Conservation (phyloP, 345 rosid species). For the Citrus unshiu region DNA sequence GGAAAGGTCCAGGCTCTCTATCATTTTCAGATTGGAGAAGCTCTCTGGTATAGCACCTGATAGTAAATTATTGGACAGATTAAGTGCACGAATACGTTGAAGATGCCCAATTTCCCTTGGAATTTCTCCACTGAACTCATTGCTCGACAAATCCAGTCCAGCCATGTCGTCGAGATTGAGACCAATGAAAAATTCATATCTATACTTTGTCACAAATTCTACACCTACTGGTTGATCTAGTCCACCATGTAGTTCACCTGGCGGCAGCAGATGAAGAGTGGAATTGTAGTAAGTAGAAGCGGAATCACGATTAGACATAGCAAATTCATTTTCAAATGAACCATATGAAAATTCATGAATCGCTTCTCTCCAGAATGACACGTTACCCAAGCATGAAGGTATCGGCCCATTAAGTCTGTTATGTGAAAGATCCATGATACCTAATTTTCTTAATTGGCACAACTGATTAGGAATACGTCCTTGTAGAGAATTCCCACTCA, state of each 20-base stretch:
- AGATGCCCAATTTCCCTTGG: neutral
- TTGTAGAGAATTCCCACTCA: neutral
- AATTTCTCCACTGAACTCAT: neutral
- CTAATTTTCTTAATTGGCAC: neutral
- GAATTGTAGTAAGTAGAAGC: neutral
- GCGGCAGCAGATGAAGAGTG: fast-evolving
- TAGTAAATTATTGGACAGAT: neutral
- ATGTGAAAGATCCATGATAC: neutral
- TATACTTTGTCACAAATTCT: neutral
- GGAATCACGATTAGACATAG: fast-evolving
- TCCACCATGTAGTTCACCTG: fast-evolving
- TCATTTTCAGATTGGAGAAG: neutral
- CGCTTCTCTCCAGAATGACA: neutral
- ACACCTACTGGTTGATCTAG: no score
- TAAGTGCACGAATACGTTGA: neutral
- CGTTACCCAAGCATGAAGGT: neutral
- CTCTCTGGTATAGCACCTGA: neutral
- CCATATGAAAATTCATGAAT: no score
- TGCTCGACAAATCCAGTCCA: neutral
- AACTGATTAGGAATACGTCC: neutral
- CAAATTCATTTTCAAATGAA: no score
- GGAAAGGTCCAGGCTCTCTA: neutral
- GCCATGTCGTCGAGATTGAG: neutral
- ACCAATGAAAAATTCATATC: neutral
- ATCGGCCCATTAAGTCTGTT: neutral